Conservation (phyloP, 1,139 yeast genomes). For the Pichia sp. region DNA sequence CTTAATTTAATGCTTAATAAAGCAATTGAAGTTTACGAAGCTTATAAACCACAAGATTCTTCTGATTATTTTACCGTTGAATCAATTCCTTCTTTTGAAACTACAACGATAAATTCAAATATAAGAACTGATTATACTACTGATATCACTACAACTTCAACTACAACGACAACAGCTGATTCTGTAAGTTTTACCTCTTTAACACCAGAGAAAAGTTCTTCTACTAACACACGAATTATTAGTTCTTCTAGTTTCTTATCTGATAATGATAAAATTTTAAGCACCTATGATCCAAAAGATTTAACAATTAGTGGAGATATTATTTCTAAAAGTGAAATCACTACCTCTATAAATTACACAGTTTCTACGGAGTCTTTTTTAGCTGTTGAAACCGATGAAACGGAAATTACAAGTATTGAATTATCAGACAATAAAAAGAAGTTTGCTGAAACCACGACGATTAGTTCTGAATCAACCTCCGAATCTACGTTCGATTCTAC, state of each 20-base stretch:
- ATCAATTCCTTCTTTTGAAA: slow-evolving; percentile 24
- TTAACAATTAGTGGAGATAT: slow-evolving; percentile 10
- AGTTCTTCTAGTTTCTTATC: too few species aligned
- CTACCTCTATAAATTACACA: not conserved
- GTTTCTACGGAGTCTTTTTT: not conserved
- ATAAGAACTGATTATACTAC: too few species aligned
- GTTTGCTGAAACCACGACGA: too few species aligned
- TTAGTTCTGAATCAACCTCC: too few species aligned
- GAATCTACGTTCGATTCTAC: too few species aligned
- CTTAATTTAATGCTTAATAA: slow-evolving; percentile 32
- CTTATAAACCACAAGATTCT: slow-evolving; percentile 31
- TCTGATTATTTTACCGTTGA: slow-evolving; percentile 32
- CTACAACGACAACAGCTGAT: slow-evolving; percentile 10
- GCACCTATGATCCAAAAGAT: not conserved
- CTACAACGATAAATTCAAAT: slow-evolving; percentile 11
- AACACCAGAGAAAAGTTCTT: not conserved
- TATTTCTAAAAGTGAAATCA: slow-evolving; percentile 1
- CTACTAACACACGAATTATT: not conserved
- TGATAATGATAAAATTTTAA: too few species aligned
- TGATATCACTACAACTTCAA: too few species aligned
- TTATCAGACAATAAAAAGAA: too few species aligned
- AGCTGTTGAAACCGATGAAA: not conserved
- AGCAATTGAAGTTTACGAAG: slow-evolving; percentile 36
- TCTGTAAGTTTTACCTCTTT: not conserved
- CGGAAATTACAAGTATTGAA: not conserved